A percentile compares a stretch with the other conserved stretches of the same genome.
Evolutionary conservation across 306 rosid species (phyloP).

Genomic region (Begonia loranthoides): DNA sequence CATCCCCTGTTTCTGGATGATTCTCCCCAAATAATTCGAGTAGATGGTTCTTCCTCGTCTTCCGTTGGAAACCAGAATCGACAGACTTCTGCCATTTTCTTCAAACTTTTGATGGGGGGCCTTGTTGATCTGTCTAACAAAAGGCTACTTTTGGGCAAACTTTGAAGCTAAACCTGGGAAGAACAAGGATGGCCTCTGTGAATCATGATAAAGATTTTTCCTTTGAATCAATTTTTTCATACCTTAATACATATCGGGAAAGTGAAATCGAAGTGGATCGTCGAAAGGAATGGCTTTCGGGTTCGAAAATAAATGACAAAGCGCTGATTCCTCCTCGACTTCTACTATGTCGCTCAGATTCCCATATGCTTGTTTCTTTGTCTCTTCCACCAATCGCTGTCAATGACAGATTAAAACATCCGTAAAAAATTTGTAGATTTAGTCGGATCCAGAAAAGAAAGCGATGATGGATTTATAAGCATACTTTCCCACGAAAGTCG

Average conservation of each 20-base stretch:
- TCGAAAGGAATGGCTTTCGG: constrained; percentile 7
- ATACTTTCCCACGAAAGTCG: not conserved
- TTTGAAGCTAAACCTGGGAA: too few relatives aligned
- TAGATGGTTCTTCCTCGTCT: too few relatives aligned
- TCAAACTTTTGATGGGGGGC: too few relatives aligned
- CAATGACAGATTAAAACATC: not conserved
- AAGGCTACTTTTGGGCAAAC: too few relatives aligned
- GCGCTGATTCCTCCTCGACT: constrained; percentile 1
- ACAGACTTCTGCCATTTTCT: too few relatives aligned
- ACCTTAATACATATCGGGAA: constrained; percentile 23
- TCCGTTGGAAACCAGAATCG: too few relatives aligned
- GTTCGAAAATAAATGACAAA: constrained; percentile 9
- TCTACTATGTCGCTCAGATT: not conserved
- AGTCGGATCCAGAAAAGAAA: not conserved
- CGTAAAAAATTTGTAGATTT: not conserved
- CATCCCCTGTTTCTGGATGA: too few relatives aligned
- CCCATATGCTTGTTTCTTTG: not conserved
- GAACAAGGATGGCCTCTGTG: too few relatives aligned
- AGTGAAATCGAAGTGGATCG: not conserved
- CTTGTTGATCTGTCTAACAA: too few relatives aligned
- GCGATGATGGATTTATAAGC: not conserved
- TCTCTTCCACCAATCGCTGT: constrained; percentile 6
- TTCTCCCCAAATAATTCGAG: too few relatives aligned
- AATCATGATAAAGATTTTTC: too few relatives aligned
- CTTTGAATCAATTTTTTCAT: not conserved